Base-by-base conservation (phyloP, 2,329 filamentous ascomycete species). In the Fusarium musae region DNA sequence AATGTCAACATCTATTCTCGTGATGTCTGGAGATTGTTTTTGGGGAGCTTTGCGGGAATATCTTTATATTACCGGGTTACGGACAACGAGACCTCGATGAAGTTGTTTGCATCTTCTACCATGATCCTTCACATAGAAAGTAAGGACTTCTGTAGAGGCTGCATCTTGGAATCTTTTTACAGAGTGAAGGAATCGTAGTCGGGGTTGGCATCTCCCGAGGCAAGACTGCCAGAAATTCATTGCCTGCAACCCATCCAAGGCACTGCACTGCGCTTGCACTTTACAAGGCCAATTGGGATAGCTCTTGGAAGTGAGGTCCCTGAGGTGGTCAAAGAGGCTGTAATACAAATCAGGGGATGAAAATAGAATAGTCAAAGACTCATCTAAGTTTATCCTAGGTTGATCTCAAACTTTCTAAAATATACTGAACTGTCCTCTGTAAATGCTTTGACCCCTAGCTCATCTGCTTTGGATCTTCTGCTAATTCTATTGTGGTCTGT, bases 101-200 rank as follows among this genome's bases (percentile, higher is more conserved):
- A 19, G 6, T 16, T 52, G 6, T 21, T 9, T 26, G 32, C 4
- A 4, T 4, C 12, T 10, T 7, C 0, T 26, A 16, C 10, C 16
- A 26, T 26, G 12, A 26, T 34, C 2, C 12, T 52, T 15, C 16
- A 23, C 6, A 11, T 16, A 26, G 5, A 2, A 11, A 3, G 16
- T 6, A 5, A 19, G n/a, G 8, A 26, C 9, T 36, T 26, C 9
- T 34, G 10, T n/a, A 23, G 15, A 21, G 30, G 21, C 19, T 28
- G 21, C 17, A 30, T 30, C 26, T 47, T 47, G 6, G 19, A 28
- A 9, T 28, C 8, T 21, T 30, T 12, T 47, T 30, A 13, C 13
- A 9, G 26, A 30, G 26, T 30, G 15, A 17, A 28, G 19, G 26
- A 46, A 28, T 28, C 17, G 17, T 15, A 21, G 17, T 28, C 26